Base-by-base conservation (phyloP, 2,329 filamentous ascomycete genomes). In the Cercospora brassicicola region DNA sequence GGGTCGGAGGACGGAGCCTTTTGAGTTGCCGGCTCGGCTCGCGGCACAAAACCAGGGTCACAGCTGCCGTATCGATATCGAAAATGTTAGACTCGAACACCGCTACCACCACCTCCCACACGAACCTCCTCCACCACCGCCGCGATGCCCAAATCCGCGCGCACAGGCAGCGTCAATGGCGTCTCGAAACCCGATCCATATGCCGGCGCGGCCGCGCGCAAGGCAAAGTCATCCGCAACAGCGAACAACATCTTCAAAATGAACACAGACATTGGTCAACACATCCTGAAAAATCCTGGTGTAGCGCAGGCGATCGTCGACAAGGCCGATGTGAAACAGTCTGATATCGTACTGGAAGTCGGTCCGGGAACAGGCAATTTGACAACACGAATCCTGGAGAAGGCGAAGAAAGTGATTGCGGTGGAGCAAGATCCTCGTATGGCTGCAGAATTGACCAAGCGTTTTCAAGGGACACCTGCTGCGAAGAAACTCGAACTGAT, bases 401-500 rank as follows among this genome's bases (percentile, higher is more conserved):
- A 92, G 71, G 93, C 92, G 23, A 94, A 93, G 80, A 92, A 91
- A 68, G 87, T 89, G 64, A 91, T 94, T 61, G 91, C 92, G 3
- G 92, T 97, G 61, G 95, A 99, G 83, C 86, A 97, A 79, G 95
- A 99, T 81, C 94, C 95, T 20, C 87, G 95, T 77, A 98, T 98
- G 95, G 93, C 93, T 11, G 94, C 94, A 67, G 95, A 98, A 82
- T 87, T 97, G 71, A 95, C 92, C 56, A 94, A 96, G 82, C 91
- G 94, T 76, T 94, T 98, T 8, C 94, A 97, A 80, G 94, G 93
- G 20, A 96, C 90, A 53, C 92, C 94, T 0, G 87, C 90, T 73
- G 90, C 92, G 78, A 93, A 92, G 79, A 89, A 92, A 72, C 83
- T 99, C 42, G 93, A 97, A 74, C 89, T 98, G 42, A 83, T 97